phyloP scores from a whole-genome alignment of 257 asterid genomes.

The Nicotiana otophora region DNA sequence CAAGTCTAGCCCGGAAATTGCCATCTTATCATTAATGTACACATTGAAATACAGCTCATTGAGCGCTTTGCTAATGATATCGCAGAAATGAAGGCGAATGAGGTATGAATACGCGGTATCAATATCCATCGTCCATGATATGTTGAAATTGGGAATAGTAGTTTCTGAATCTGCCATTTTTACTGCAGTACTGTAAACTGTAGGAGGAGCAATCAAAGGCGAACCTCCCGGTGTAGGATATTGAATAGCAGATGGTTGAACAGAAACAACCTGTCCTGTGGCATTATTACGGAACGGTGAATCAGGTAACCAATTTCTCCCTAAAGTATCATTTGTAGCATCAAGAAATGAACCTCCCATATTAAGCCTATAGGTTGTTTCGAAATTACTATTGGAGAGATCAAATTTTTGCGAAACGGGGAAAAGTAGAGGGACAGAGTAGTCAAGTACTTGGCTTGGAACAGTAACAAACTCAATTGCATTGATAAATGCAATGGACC shows the following conservation, averaged over 20 bases:
- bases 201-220: constrained; percentile 74
- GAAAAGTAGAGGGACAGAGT: constrained; percentile 31
- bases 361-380: constrained; percentile 40
- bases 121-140: constrained; percentile 63
- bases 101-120: constrained; percentile 62
- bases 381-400: constrained; percentile 27
- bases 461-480: constrained; percentile 61
- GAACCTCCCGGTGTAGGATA: constrained; percentile 72
- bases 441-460: constrained; percentile 38
- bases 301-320: constrained; percentile 48
- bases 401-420: constrained; percentile 40
- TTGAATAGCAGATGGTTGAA: constrained; percentile 39
- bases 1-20: constrained; percentile 43
- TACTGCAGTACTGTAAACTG: constrained; percentile 68
- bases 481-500: constrained; percentile 40
- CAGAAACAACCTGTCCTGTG: constrained; percentile 34
- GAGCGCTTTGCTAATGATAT: constrained; percentile 64
- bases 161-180: constrained; percentile 72
- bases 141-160: constrained; percentile 56
- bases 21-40: constrained; percentile 59
- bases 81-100: constrained; percentile 78
- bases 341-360: constrained; percentile 43
- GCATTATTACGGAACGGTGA: constrained; percentile 38
- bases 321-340: constrained; percentile 32
- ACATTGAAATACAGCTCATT: constrained; percentile 87